Evolutionary conservation across 352 stramenopile species (phyloP).

Genomic region (Phytophthora sojae): DNA sequence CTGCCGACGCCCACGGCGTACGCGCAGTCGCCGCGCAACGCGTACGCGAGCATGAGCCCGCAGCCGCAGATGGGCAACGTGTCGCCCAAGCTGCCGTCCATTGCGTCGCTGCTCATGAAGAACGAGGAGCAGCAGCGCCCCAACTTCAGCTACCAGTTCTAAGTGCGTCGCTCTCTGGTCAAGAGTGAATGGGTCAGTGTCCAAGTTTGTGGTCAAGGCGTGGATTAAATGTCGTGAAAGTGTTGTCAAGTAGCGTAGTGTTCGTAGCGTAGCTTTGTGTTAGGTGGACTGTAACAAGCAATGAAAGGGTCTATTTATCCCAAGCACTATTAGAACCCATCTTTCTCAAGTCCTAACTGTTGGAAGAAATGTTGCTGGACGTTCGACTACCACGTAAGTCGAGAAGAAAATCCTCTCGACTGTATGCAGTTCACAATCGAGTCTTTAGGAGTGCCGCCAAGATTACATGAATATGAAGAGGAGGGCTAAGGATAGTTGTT

Average conservation of each 20-base stretch:
- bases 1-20: slow-evolving; percentile 24
- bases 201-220: slow-evolving; percentile 16
- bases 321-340: too few species aligned
- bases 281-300: slow-evolving; percentile 32
- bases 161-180: slow-evolving; percentile 21
- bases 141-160: slow-evolving; percentile 43
- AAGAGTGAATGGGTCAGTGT: slow-evolving; percentile 7
- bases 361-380: too few species aligned
- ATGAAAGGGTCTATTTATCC: slow-evolving; percentile 25
- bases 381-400: too few species aligned
- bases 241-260: slow-evolving; percentile 22
- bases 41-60: slow-evolving; percentile 15
- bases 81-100: slow-evolving; percentile 61
- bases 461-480: too few species aligned
- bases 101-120: slow-evolving; percentile 63
- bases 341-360: too few species aligned
- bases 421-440: too few species aligned
- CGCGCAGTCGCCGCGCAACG: slow-evolving; percentile 17
- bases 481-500: too few species aligned
- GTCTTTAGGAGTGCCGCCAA: too few species aligned
- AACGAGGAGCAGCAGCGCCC: slow-evolving; percentile 24
- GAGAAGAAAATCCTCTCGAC: too few species aligned
- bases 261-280: slow-evolving; percentile 25
- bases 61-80: slow-evolving; percentile 26
- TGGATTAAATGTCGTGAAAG: slow-evolving; percentile 6